Evolutionary conservation across 192 early-diverging fungal species (phyloP).

Genomic region (Phycomyces nitens): DNA sequence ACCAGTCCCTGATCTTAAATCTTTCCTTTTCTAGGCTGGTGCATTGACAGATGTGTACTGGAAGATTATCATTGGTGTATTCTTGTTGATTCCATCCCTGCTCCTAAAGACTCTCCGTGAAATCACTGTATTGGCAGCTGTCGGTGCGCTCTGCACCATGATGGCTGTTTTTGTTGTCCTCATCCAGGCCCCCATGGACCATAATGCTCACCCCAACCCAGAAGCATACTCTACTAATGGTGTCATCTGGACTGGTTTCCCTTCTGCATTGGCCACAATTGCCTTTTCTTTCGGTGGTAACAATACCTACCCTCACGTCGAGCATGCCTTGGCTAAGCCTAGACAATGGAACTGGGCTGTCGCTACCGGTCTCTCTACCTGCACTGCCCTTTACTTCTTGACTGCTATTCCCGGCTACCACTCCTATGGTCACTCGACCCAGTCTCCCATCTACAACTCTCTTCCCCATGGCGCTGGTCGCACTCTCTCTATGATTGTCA

Average conservation of each 20-base stretch:
- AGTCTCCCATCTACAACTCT: conserved; percentile 71
- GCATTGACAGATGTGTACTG: conserved; percentile 42
- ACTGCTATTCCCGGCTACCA: conserved; percentile 71
- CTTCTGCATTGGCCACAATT: conserved; percentile 75
- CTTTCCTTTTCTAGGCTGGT: conserved; percentile 14
- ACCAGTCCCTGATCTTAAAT: neutral
- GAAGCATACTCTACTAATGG: conserved; percentile 40
- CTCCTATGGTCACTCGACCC: conserved; percentile 64
- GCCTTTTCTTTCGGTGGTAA: conserved; percentile 83
- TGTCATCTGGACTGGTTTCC: conserved; percentile 67
- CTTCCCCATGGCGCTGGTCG: conserved; percentile 61
- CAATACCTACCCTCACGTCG: conserved; percentile 81
- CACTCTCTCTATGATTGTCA: conserved; percentile 64
- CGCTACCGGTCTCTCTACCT: conserved; percentile 57
- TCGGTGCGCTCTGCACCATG: conserved; percentile 76
- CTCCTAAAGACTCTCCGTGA: conserved; percentile 74
- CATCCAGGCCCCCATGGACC: conserved; percentile 56
- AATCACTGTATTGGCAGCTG: conserved; percentile 67
- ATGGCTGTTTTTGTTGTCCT: conserved; percentile 70
- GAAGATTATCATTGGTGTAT: conserved; percentile 58
- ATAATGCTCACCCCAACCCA: conserved; percentile 33
- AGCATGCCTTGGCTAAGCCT: conserved; percentile 74
- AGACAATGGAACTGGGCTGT: conserved; percentile 68
- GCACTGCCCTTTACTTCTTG: conserved; percentile 68
- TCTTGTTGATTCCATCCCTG: conserved; percentile 71